Evolutionary conservation across 2,329 filamentous ascomycete species (phyloP), one percentile per base, ranked within the genome.

Genomic region (Keithomyces neogunnii): DNA sequence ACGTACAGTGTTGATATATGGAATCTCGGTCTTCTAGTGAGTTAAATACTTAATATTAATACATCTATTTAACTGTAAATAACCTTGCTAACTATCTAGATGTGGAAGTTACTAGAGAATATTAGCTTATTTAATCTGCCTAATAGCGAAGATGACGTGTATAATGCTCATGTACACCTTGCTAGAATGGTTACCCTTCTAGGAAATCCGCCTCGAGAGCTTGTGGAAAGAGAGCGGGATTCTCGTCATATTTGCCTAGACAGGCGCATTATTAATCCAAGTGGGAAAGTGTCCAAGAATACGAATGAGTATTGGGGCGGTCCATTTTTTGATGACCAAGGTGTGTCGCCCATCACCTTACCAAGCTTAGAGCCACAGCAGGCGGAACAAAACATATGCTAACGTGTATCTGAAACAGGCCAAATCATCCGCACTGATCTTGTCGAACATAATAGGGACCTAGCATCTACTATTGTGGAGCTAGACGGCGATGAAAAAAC

Each of bases 291-390:
- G 1, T 58, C 52, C 36, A 45, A 51, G 35, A 60, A 38, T 5
- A 59, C 55, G 51, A 60, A 59, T 35, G 51, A 60, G 31, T 56
- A 40, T 39, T 61, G 52, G 51, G 55, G 53, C 1, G 56, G 57
- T 0, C 54, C 36, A 51, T 1, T 60, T 58, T 33, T 56, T 60
- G 47, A 52, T 3, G 44, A 56, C 6, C 11, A 55, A 11, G 43
- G 51, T 55, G 48, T n/a, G 46, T 28, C n/a, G 13, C 35, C 13
- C 9, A 30, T 32, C 19, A 19, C 19, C 19, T 19, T 19, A n/a
- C 32, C 10, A 6, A 8, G 33, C 44, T 7, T 19, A 50, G 30
- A n/a, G 35, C 35, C 13, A 38, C 9, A 29, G 35, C 2, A 35
- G 57, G 8, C 59, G 19, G 19, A 19, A 19, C 19, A 19, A 19